These are phyloP conservation scores for Oemleria cerasiformis DNA, from an alignment of 306 rosid genomes.

Conservation along the genomic window DNA sequence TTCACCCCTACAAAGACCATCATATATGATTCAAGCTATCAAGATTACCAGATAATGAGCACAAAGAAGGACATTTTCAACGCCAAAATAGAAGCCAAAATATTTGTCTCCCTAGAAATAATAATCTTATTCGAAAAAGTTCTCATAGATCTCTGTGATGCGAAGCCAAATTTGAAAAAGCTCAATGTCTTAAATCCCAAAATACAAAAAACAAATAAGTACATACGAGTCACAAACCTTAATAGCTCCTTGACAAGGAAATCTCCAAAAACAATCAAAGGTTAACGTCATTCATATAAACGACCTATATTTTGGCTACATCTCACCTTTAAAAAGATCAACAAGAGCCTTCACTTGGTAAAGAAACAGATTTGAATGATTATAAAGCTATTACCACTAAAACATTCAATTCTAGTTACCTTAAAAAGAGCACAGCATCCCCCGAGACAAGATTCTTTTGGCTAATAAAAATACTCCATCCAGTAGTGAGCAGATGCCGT, in stretches of 20 bases:
- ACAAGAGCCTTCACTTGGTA: not conserved
- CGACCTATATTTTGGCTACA: not conserved
- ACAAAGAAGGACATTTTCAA: not conserved
- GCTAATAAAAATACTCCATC: constrained; percentile 95
- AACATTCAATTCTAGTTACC: constrained; percentile 36
- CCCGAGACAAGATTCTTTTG: constrained; percentile 95
- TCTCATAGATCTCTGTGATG: not conserved
- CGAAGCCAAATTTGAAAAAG: no score
- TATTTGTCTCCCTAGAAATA: not conserved
- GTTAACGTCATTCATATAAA: not conserved
- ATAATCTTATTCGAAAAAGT: not conserved
- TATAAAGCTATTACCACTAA: not conserved
- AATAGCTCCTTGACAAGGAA: not conserved
- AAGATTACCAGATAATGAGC: not conserved
- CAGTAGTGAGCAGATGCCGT: constrained; percentile 94
- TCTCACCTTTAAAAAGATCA: not conserved
- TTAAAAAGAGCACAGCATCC: constrained; percentile 92
- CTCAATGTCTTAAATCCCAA: no score
- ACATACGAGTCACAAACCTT: no score
- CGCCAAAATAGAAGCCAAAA: not conserved
- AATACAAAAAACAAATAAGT: no score
- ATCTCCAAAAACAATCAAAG: not conserved
- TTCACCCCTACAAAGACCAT: constrained; percentile 70
- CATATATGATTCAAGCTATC: constrained; percentile 4
- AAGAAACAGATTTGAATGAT: constrained; percentile 7